These are phyloP conservation scores for Mesembryanthemum crystallinum DNA, from an alignment of 148 eudicot species.

Conservation along the genomic window DNA sequence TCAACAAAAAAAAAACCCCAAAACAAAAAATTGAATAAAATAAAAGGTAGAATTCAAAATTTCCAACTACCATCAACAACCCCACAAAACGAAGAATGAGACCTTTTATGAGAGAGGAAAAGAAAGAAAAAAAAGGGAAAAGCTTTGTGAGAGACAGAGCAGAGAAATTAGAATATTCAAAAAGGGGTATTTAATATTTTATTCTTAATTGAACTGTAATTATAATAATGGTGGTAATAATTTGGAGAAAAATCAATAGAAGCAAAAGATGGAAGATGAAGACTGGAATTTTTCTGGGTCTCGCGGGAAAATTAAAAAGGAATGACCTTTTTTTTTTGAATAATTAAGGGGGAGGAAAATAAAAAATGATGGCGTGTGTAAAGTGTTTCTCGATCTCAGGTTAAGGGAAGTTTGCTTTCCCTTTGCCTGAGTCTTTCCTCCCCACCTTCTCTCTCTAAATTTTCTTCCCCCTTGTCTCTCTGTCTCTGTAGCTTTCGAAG, in stretches of 20 bases:
- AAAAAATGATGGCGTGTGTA: not conserved
- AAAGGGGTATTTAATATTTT: not conserved
- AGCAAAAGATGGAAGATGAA: not conserved
- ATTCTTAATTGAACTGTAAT: not conserved
- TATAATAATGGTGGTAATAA: not conserved
- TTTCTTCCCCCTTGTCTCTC: not conserved
- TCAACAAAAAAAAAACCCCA: not conserved
- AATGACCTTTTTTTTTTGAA: not conserved
- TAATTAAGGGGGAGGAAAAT: not conserved
- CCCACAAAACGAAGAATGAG: conserved; percentile 22
- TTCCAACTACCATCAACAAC: conserved; percentile 39
- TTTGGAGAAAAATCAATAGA: not conserved
- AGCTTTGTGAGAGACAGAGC: not conserved
- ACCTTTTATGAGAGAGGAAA: not conserved
- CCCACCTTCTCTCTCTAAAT: not conserved
- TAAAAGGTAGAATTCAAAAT: not conserved
- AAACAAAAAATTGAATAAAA: not conserved
- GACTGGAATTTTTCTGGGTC: conserved; percentile 5
- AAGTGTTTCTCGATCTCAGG: not conserved
- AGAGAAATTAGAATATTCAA: conserved; percentile 21
- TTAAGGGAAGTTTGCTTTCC: not conserved
- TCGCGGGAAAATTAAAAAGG: conserved; percentile 20
- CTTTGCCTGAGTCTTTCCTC: not conserved
- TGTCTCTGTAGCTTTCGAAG: not conserved
- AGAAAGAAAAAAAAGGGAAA: not conserved